Evolutionary conservation across 352 stramenopile genomes (phyloP).

Genomic region (Pythium dissotocum): DNA sequence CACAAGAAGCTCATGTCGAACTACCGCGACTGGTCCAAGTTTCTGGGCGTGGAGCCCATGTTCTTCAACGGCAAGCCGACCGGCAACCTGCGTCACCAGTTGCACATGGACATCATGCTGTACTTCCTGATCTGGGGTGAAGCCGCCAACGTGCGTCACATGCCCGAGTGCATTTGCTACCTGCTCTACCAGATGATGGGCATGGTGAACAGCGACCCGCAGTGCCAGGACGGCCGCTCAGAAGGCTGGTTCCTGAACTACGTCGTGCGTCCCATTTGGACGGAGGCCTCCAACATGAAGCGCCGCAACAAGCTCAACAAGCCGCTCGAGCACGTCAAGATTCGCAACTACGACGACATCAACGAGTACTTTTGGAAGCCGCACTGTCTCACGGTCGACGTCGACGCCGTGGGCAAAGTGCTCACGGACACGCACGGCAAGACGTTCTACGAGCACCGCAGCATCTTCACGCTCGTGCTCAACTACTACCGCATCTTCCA

Average conservation of each 20-base stretch:
- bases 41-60: conserved; percentile 64
- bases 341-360: conserved; percentile 48
- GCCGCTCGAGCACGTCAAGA: conserved; percentile 37
- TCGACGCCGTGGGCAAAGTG: conserved; percentile 26
- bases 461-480: conserved; percentile 43
- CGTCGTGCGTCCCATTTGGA: conserved; percentile 37
- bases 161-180: conserved; percentile 94
- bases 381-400: conserved; percentile 32
- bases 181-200: conserved; percentile 79
- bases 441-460: conserved; percentile 45
- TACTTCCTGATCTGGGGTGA: conserved; percentile 95
- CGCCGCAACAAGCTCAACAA: conserved; percentile 34
- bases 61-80: conserved; percentile 48
- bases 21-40: conserved; percentile 78
- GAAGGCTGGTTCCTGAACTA: conserved; percentile 32
- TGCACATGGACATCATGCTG: conserved; percentile 86
- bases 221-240: conserved; percentile 17
- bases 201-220: conserved; percentile 31
- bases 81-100: conserved; percentile 25
- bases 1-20: conserved; percentile 37
- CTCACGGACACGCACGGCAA: conserved; percentile 35
- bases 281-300: conserved; percentile 36
- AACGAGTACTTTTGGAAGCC: conserved; percentile 48
- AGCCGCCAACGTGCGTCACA: conserved; percentile 90
- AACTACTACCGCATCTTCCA: conserved; percentile 57